Conservation (phyloP, 2,329 filamentous ascomycete species). For the Drechslerella dactyloides region DNA sequence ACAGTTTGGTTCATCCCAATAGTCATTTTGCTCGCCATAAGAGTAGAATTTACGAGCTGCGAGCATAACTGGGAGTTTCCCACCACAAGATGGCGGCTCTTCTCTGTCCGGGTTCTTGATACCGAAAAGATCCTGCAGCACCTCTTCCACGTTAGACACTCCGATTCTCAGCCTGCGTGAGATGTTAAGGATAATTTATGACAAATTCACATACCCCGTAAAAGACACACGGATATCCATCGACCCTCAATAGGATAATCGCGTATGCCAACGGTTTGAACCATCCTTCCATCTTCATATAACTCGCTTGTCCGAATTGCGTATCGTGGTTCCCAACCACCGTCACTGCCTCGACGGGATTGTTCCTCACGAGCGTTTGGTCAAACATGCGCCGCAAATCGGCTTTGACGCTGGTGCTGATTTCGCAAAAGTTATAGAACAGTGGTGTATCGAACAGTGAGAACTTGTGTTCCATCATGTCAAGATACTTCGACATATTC, state of each 20-base stretch:
- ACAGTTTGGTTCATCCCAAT: conserved; percentile 67
- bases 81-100: conserved; percentile 64
- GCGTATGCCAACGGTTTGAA: conserved; percentile 76
- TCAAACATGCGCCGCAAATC: conserved; percentile 72
- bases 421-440: conserved; percentile 69
- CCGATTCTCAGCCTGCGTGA: no score
- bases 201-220: conserved; percentile 70
- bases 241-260: conserved; percentile 70
- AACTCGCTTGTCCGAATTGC: conserved; percentile 68
- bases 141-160: background rate
- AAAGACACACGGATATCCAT: conserved; percentile 72
- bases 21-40: conserved; percentile 70
- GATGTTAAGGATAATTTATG: background rate
- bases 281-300: conserved; percentile 66
- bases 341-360: conserved; percentile 68
- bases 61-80: conserved; percentile 66
- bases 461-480: conserved; percentile 66
- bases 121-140: conserved; percentile 52
- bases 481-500: conserved; percentile 66
- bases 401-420: conserved; percentile 65
- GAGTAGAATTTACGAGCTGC: conserved; percentile 71
- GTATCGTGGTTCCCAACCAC: conserved; percentile 77
- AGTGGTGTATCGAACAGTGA: conserved; percentile 72
- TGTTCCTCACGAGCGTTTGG: conserved; percentile 64
- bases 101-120: conserved; percentile 57